Conservation (phyloP, 2,329 filamentous ascomycete genomes). For the Neofusicoccum kwambonambiense region DNA sequence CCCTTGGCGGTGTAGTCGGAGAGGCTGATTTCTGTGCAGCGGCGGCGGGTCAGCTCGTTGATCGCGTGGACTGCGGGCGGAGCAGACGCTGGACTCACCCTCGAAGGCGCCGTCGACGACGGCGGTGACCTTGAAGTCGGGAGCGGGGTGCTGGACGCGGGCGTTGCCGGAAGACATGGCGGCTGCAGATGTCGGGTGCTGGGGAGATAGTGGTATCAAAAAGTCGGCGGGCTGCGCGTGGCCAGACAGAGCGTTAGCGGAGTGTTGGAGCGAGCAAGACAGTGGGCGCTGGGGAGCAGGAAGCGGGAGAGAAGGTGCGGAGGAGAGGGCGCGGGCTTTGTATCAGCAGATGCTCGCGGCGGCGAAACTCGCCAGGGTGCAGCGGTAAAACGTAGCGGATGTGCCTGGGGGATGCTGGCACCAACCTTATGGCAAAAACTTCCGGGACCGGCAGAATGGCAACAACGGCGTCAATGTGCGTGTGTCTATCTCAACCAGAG, state of each 20-base stretch:
- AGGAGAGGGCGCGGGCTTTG: constrained; percentile 10
- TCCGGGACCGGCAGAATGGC: constrained; percentile 8
- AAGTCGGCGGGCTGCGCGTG: background rate
- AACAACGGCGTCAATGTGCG: constrained; percentile 3
- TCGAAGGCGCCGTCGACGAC: constrained; percentile 42
- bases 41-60: constrained; percentile 2
- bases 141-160: constrained; percentile 41
- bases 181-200: background rate
- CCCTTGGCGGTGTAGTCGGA: constrained; percentile 42
- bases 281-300: background rate
- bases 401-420: constrained; percentile 6
- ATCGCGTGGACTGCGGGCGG: background rate
- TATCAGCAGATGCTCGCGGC: constrained; percentile 30
- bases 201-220: background rate
- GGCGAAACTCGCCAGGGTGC: background rate
- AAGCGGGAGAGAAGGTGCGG: constrained; percentile 2
- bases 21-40: constrained; percentile 34
- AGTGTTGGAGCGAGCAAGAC: background rate
- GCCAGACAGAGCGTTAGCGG: constrained; percentile 2
- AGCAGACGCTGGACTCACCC: constrained; percentile 27
- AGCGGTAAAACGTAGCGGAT: constrained; percentile 2
- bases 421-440: constrained; percentile 6
- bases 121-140: constrained; percentile 37
- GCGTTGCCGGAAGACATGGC: constrained; percentile 38
- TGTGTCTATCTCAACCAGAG: background rate